Conservation (phyloP, 139 green algal species). For the Tetradesmus lagerheimii region DNA sequence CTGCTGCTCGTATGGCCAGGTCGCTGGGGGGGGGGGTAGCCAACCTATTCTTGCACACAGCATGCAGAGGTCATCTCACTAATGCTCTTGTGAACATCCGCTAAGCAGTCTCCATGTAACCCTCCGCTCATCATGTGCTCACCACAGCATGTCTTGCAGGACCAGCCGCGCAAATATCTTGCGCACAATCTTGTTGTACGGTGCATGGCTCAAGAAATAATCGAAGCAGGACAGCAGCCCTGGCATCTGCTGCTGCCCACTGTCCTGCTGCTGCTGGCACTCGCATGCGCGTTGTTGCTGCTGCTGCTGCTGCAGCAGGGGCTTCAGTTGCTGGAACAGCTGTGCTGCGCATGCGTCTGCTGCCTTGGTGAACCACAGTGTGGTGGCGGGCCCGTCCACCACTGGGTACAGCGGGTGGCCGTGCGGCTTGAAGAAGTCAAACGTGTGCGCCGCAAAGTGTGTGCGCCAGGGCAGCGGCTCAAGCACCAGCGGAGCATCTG, state of each 20-base stretch:
- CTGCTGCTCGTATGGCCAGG: too few species aligned
- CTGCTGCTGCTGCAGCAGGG: not conserved
- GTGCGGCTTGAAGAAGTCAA: slow-evolving; percentile 91
- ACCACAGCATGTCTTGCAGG: slow-evolving; percentile 66
- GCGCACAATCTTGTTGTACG: slow-evolving; percentile 86
- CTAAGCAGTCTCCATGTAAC: not conserved
- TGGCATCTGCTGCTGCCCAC: slow-evolving; percentile 10
- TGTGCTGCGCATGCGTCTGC: slow-evolving; percentile 29
- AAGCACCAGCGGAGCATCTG: slow-evolving; percentile 81
- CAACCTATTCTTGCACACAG: too few species aligned
- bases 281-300: slow-evolving; percentile 11
- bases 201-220: slow-evolving; percentile 76
- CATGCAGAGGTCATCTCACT: too few species aligned
- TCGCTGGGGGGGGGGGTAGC: too few species aligned
- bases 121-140: not conserved
- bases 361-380: slow-evolving; percentile 51
- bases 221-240: slow-evolving; percentile 61
- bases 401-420: slow-evolving; percentile 69
- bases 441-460: slow-evolving; percentile 71
- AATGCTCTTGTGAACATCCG: not conserved
- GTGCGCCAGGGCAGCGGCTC: slow-evolving; percentile 70
- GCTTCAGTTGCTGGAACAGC: slow-evolving; percentile 13
- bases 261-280: slow-evolving; percentile 35
- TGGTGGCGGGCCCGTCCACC: slow-evolving; percentile 59
- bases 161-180: slow-evolving; percentile 79